Evolutionary conservation across 2,329 filamentous ascomycete genomes (phyloP), one percentile per base, ranked within the genome.

Genomic region (Chaetomium sp.): DNA sequence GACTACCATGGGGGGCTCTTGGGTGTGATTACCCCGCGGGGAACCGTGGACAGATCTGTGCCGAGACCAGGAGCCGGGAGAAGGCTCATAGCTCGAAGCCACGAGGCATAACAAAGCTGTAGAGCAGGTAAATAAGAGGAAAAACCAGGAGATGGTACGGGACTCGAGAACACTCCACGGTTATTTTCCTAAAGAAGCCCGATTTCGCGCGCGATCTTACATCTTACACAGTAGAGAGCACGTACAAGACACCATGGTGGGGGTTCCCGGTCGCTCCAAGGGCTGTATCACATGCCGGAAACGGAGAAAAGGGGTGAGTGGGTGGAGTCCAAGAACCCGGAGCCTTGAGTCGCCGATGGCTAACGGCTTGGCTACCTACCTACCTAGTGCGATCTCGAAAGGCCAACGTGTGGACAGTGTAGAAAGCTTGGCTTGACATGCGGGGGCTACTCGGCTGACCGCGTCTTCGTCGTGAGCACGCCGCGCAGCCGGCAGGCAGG

Each of bases 391-490:
- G 53, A 55, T 27, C 57, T 57, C 33, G 61, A 57, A 45, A 61
- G n/a, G 12, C 65, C 65, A 1, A 12, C 61, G 12, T 66, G 65
- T 10, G 19, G 21, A 16, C 57, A 64, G 33, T 66, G 65, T 33
- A 53, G n/a, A 27, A 60, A 62, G 25, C 57, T 49, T 5, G 65
- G 65, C 16, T 5, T 66, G 21, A n/a, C 4, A 2, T 66, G 65
- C 33, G 57, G 12, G 38, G 65, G 65, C 7, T 66, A 66, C 38
- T 38, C 50, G 19, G 12, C 61, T 2, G 45, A 29, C 4, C 51
- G 61, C 8, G 61, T 66, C 21, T 66, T 66, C 33, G 65, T 66
- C 25, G 54, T 66, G n/a, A 66, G 61, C 57, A 66, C 65, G 9
- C 65, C 61, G 4, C 29, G 10, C 16, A 61, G 33, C n/a, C 60